Percentiles rank a stretch among this genome's conserved stretches.
Evolutionary conservation across 176 grass and related monocot species (phyloP).

Genomic region (bread wheat (Triticum aestivum)): IWGSC_CS_RefSeq_v2.1 NC_057805.1:359150989-359151488

Average conservation of each 20-base stretch:
- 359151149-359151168: not conserved
- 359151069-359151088: not conserved
- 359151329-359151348: not conserved
- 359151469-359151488: not conserved
- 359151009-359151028: not conserved
- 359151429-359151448: not conserved
- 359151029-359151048: not conserved
- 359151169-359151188: constrained; percentile 11
- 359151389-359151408: not conserved
- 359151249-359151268: not conserved
- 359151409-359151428: constrained; percentile 1
- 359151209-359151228: not conserved
- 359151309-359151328: not conserved
- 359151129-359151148: not conserved
- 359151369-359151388: not conserved
- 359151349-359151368: not conserved
- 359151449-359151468: not conserved
- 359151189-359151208: not conserved
- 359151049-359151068: not conserved
- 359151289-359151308: not conserved
- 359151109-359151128: not conserved
- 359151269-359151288: not conserved
- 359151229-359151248: not conserved
- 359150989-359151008: not conserved
- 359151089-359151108: not conserved